Conservation (phyloP, 768 basidiomycete genomes). For the Lactifluus piperatus region DNA sequence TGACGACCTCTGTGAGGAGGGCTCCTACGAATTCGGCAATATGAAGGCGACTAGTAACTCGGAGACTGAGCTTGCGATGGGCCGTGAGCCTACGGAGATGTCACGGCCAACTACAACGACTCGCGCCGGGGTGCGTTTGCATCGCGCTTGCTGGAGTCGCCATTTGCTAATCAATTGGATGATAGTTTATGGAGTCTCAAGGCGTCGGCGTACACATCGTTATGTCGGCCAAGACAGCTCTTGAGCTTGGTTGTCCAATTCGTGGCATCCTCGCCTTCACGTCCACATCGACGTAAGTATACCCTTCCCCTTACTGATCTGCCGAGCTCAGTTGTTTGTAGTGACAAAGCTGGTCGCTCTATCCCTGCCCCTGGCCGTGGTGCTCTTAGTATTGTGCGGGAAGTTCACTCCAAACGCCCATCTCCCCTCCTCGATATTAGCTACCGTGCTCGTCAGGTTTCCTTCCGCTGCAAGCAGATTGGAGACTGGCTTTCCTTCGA, state of each 20-base stretch:
- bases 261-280: conserved; percentile 93
- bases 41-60: conserved; percentile 99
- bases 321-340: conserved; percentile 25
- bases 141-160: conserved; percentile 2
- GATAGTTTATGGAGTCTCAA: conserved; percentile 90
- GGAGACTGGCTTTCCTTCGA: conserved; percentile 92
- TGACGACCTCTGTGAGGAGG: conserved; percentile 97
- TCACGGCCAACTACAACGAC: conserved; percentile 96
- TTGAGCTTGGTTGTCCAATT: conserved; percentile 90
- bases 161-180: conserved; percentile 6
- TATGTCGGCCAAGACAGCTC: conserved; percentile 93
- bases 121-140: conserved; percentile 70
- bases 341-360: conserved; percentile 97
- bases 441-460: conserved; percentile 89
- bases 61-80: conserved; percentile 96
- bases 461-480: conserved; percentile 93
- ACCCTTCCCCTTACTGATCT: background rate
- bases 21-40: conserved; percentile 98
- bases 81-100: conserved; percentile 98
- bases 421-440: conserved; percentile 73
- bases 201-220: conserved; percentile 95
- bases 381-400: conserved; percentile 79
- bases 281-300: conserved; percentile 83
- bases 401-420: conserved; percentile 72
- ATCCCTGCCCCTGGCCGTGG: conserved; percentile 96